Conservation (phyloP, 805 yeast species). For the Wickerhamomyces strasburgensis region DNA sequence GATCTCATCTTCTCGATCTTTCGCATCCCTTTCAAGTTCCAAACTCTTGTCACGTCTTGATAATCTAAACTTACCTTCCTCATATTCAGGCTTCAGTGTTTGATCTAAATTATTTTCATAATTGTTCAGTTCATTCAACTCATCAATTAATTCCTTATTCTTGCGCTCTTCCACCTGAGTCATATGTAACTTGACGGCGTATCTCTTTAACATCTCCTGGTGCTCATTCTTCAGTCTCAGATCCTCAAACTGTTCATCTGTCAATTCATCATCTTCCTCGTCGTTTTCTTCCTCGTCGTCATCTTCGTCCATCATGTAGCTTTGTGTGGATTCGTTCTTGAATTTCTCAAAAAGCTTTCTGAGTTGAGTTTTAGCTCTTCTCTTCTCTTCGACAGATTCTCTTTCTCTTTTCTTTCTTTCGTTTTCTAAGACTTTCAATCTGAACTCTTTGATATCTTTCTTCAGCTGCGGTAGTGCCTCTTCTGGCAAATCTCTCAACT, state of each 20-base stretch:
- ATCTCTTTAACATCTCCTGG: slow-evolving; percentile 17
- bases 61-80: slow-evolving; percentile 15
- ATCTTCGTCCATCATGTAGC: slow-evolving; percentile 20
- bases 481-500: slow-evolving; percentile 51
- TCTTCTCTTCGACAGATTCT: slow-evolving; percentile 44
- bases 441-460: slow-evolving; percentile 49
- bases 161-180: slow-evolving; percentile 12
- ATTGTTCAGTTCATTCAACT: slow-evolving; percentile 21
- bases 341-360: slow-evolving; percentile 40
- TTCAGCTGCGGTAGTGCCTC: slow-evolving; percentile 48
- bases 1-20: slow-evolving; percentile 34
- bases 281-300: slow-evolving; percentile 20
- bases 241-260: slow-evolving; percentile 31
- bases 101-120: slow-evolving; percentile 38
- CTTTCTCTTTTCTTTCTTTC: slow-evolving; percentile 48
- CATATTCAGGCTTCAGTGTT: slow-evolving; percentile 16
- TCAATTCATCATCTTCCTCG: slow-evolving; percentile 25
- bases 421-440: slow-evolving; percentile 47
- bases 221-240: slow-evolving; percentile 23
- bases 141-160: slow-evolving; percentile 18
- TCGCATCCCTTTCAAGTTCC: slow-evolving; percentile 41
- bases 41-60: slow-evolving; percentile 19
- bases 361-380: slow-evolving; percentile 42
- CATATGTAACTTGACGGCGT: slow-evolving; percentile 15
- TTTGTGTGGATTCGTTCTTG: slow-evolving; percentile 22